Conservation (phyloP, 2,329 filamentous ascomycete species). For the Fusarium marasasianum region DNA sequence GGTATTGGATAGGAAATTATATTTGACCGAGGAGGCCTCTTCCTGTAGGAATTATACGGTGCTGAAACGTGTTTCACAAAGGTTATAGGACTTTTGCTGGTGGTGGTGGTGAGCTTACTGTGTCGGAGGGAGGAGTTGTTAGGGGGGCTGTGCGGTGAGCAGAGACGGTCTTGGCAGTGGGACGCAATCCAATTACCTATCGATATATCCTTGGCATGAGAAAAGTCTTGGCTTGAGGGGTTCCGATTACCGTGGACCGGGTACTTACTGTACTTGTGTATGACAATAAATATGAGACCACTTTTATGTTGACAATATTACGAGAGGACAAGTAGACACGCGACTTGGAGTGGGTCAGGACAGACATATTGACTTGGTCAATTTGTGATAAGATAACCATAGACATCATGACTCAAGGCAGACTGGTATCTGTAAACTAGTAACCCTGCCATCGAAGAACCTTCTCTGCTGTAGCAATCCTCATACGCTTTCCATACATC, state of each 20-base stretch:
- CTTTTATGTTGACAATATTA: not conserved
- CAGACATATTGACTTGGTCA: no score
- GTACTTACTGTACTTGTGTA: not conserved
- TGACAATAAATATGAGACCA: not conserved
- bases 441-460: conserved; percentile 20
- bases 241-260: not conserved
- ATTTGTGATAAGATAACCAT: not conserved
- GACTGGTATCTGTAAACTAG: not conserved
- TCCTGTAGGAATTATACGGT: not conserved
- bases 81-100: not conserved
- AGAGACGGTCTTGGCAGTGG: conserved; percentile 10
- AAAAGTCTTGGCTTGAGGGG: conserved; percentile 14
- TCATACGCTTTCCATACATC: conserved; percentile 49
- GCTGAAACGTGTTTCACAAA: not conserved
- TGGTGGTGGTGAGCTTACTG: not conserved
- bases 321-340: not conserved
- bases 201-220: conserved; percentile 1
- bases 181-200: not conserved
- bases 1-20: not conserved
- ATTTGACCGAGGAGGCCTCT: not conserved
- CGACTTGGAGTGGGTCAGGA: not conserved
- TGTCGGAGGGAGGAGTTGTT: no score
- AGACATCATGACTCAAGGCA: not conserved
- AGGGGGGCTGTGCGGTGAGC: conserved; percentile 10
- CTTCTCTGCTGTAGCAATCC: conserved; percentile 46